Conservation (phyloP, 1,139 yeast genomes). For the Debaryomyces udenii region DNA sequence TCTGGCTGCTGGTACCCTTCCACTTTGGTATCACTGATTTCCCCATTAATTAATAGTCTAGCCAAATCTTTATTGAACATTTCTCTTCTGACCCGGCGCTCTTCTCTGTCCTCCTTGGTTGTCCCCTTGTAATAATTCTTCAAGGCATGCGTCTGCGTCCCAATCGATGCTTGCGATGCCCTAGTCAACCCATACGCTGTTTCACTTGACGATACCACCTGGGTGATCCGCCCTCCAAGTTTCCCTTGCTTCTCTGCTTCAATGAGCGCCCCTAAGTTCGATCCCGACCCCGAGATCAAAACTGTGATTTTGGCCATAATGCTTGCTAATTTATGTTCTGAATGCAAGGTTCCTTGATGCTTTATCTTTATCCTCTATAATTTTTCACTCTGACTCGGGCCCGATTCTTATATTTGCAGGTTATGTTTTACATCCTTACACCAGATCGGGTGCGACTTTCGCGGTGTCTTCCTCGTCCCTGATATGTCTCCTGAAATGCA, state of each 20-base stretch:
- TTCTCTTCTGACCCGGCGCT: slow-evolving; percentile 63
- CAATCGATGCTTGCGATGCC: slow-evolving; percentile 69
- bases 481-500: no score
- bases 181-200: slow-evolving; percentile 84
- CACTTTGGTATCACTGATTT: slow-evolving; percentile 31
- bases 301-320: slow-evolving; percentile 57
- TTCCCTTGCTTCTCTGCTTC: slow-evolving; percentile 60
- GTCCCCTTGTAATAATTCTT: slow-evolving; percentile 75
- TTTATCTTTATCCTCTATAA: neutral
- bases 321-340: neutral
- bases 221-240: slow-evolving; percentile 57
- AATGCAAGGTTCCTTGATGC: neutral
- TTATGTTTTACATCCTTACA: neutral
- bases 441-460: neutral
- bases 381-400: slow-evolving; percentile 5
- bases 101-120: slow-evolving; percentile 62
- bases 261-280: slow-evolving; percentile 89
- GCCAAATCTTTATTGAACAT: slow-evolving; percentile 81
- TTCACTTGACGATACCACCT: slow-evolving; percentile 82
- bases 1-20: slow-evolving; percentile 59
- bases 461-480: no score
- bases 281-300: slow-evolving; percentile 91
- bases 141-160: slow-evolving; percentile 70
- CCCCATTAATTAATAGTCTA: slow-evolving; percentile 56
- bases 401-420: slow-evolving; percentile 1